Conservation (phyloP, 1,284 basidiomycete species). For the Moesziomyces globuligerus region DNA sequence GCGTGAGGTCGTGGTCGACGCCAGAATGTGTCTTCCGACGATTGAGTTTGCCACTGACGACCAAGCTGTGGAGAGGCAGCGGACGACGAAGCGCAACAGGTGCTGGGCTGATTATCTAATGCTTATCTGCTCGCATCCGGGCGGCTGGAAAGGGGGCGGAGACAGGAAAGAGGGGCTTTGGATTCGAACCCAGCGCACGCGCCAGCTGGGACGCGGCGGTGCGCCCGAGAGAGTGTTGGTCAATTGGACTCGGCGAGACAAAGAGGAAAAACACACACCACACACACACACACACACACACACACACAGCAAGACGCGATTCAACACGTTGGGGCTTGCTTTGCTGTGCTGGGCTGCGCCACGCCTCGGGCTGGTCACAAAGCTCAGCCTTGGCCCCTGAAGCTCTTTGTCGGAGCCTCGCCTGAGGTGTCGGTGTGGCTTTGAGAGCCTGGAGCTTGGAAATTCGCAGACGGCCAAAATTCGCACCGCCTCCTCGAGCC, state of each 20-base stretch:
- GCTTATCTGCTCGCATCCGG: neutral
- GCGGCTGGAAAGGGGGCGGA: neutral
- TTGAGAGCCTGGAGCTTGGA: constrained; percentile 2
- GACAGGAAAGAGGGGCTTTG: constrained; percentile 5
- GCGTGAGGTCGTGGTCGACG: no score
- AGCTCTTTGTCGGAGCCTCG: no score
- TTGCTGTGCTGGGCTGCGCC: no score
- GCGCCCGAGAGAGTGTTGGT: constrained; percentile 1
- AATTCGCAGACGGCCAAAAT: neutral
- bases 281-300: constrained; percentile 3
- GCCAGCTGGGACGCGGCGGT: neutral
- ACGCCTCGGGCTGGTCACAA: constrained; percentile 3
- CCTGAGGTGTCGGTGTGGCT: constrained; percentile 2
- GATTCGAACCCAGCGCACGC: constrained; percentile 14
- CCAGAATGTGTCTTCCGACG: no score
- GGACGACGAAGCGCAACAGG: no score
- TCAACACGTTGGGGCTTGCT: no score
- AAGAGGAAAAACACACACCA: constrained; percentile 1
- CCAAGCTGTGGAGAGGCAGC: no score
- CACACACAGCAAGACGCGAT: neutral
- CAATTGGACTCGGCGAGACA: neutral
- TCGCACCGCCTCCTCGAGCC: neutral
- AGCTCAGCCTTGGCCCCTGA: neutral
- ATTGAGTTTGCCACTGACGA: no score
- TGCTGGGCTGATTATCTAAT: constrained; percentile 10